These are phyloP conservation scores for Zygnema cylindricum DNA, from an alignment of 139 green algal species.

Conservation along the genomic window DNA sequence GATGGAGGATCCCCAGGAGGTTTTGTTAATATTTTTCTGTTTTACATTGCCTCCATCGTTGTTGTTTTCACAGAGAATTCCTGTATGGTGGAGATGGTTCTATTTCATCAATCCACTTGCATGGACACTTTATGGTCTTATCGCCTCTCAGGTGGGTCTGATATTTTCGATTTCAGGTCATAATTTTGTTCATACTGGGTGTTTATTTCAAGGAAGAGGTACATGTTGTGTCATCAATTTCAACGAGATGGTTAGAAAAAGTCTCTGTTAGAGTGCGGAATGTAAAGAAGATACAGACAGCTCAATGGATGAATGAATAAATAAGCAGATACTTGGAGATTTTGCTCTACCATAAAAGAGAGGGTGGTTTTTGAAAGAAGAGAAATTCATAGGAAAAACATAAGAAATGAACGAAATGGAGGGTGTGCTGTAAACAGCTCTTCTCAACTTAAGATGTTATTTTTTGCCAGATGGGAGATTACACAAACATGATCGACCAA, in stretches of 20 bases:
- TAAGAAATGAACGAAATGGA: not conserved
- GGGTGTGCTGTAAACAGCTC: not conserved
- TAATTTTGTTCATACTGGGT: not conserved
- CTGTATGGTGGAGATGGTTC: constrained; percentile 33
- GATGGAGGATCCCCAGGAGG: not conserved
- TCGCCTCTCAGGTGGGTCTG: constrained; percentile 48
- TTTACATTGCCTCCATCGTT: not conserved
- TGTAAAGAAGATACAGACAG: no score
- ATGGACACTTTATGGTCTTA: constrained; percentile 47
- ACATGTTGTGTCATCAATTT: no score
- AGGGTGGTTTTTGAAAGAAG: no score
- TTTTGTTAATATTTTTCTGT: not conserved
- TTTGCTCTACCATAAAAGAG: no score
- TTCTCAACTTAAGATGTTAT: not conserved
- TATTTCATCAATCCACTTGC: constrained; percentile 43
- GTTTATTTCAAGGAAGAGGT: no score
- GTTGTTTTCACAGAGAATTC: constrained; percentile 29
- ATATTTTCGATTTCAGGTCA: not conserved
- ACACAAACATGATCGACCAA: not conserved
- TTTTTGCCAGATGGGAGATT: constrained; percentile 49
- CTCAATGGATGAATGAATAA: no score
- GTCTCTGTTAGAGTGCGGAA: no score
- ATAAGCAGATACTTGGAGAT: no score
- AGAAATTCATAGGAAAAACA: no score
- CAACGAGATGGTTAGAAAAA: no score